Evolutionary conservation across 371 early-diverging fungal genomes (phyloP), one percentile per base, ranked within the genome.

Genomic region (Haplosporangium sp.): DNA sequence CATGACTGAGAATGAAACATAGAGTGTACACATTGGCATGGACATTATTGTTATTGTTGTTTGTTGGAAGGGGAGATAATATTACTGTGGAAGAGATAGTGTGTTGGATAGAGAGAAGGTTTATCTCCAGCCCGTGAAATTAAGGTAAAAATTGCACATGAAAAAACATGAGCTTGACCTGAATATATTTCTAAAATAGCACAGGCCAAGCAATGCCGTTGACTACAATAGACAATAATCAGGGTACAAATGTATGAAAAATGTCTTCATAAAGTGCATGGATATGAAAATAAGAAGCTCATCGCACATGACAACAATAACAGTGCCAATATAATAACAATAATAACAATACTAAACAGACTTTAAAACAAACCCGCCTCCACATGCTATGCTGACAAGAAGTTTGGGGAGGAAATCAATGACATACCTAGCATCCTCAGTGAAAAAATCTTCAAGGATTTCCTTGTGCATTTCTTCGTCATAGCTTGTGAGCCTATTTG

Each of bases 401-500:
- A 27, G 27, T 27, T 27, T 27, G 27, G 53, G 6, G 6, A 4
- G 53, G 53, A 27, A 53, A 53, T 13, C 50, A 50, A 34, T 35
- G 9, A 6, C 60, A 40, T 72, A 81, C 81, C 69, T 74, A 40
- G 81, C 81, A 66, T 81, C 81, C 27, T 71, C 72, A 10, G 75
- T 81, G 63, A 81, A 81, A 55, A 81, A 74, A 56, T 81, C 81
- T 35, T 81, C 81, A 4, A 81, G 81, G 69, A 81, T 81, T 50
- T 81, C 81, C 50, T 81, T 81, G 71, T 81, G 81, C 75, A 81
- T 74, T 6, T 71, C 75, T 44, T 81, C 75, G 50, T 81, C 81
- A 55, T 81, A 81, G 59, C 75, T 74, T 44, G 81, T 81, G 56
- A 81, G 57, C 27, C 74, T 62, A 39, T 74, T 81, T 59, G 81